Conservation (phyloP, 805 yeast species). For the Scheffersomyces spartinae region DNA sequence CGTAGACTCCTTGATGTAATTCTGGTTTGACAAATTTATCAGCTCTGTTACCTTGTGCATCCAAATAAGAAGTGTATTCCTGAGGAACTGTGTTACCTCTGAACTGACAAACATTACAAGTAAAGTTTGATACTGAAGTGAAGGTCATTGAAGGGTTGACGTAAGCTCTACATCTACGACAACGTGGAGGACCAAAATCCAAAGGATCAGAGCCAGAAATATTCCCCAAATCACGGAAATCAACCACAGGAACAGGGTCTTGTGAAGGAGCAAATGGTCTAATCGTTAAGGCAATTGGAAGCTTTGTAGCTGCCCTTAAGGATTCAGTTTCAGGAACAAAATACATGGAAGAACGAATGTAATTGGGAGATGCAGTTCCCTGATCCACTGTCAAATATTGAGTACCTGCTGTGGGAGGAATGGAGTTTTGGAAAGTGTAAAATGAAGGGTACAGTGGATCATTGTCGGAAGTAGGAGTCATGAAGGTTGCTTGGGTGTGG, state of each 20-base stretch:
- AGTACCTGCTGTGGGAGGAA: slow-evolving; percentile 77
- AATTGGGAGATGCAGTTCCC: slow-evolving; percentile 74
- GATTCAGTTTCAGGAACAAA: slow-evolving; percentile 68
- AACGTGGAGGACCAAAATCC: slow-evolving; percentile 66
- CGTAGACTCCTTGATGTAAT: slow-evolving; percentile 73
- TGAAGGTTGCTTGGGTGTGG: too few species aligned
- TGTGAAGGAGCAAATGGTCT: slow-evolving; percentile 72
- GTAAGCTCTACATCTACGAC: slow-evolving; percentile 85
- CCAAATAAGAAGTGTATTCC: slow-evolving; percentile 56
- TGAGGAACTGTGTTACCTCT: slow-evolving; percentile 52
- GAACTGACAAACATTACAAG: slow-evolving; percentile 82
- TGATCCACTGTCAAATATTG: slow-evolving; percentile 65
- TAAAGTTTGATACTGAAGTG: slow-evolving; percentile 47
- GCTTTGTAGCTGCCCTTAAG: slow-evolving; percentile 52
- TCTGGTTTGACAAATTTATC: slow-evolving; percentile 66
- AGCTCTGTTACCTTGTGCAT: slow-evolving; percentile 46
- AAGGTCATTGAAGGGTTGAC: slow-evolving; percentile 75
- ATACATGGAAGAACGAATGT: slow-evolving; percentile 70
- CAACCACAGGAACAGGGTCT: slow-evolving; percentile 59
- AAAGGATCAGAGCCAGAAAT: slow-evolving; percentile 10
- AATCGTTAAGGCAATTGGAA: slow-evolving; percentile 74
- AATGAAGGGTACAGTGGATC: slow-evolving; percentile 35
- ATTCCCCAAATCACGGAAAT: slow-evolving; percentile 33
- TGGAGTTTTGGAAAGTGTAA: slow-evolving; percentile 62
- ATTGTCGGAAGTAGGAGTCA: too few species aligned